Evolutionary conservation across 2,329 filamentous ascomycete species (phyloP), one percentile per base, ranked within the genome.

Genomic region (Lachnellula subtilissima): DNA sequence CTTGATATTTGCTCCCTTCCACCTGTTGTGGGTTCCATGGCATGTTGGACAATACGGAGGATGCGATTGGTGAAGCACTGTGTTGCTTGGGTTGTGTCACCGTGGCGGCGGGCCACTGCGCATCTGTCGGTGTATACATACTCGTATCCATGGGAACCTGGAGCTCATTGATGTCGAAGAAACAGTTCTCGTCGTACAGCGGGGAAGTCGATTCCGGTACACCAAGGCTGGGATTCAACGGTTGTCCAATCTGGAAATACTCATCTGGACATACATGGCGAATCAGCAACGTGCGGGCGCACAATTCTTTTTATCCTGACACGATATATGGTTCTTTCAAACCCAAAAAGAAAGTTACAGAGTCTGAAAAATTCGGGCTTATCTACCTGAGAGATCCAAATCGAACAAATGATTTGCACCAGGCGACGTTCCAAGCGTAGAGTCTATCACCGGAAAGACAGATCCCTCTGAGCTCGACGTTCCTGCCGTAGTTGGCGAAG

Each of bases 21-120:
- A 54, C 42, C 45, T 59, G 49, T 7, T 65, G 56, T 8, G 64
- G 55, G 14, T 57, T 62, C 66, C 66, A 67, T n/a, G 64, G 63
- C 37, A 50, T 15, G 37, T 59, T 51, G 15, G 45, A 55, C 23
- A 39, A 53, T 17, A 52, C 55, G 36, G 52, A 47, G 37, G 11
- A 32, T 11, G 37, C 47, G 43, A 45, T 46, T 1, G 50, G 42
- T 28, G 53, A 52, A 3, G 52, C 43, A 39, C 60, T 59, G 14
- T 32, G 43, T 17, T 61, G 56, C 22, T 51, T 50, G 23, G 52
- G 50, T 40, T 50, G 42, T 17, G 47, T 42, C 6, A 56, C 28
- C 6, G 52, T 59, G 28, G 49, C 17, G 11, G 51, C 32, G 32
- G 59, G 49, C 61, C 59, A 64, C 19, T 59, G 55, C 11, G 37